Evolutionary conservation across 2,329 filamentous ascomycete species (phyloP).

Genomic region (Allantophomopsis cytisporea): DNA sequence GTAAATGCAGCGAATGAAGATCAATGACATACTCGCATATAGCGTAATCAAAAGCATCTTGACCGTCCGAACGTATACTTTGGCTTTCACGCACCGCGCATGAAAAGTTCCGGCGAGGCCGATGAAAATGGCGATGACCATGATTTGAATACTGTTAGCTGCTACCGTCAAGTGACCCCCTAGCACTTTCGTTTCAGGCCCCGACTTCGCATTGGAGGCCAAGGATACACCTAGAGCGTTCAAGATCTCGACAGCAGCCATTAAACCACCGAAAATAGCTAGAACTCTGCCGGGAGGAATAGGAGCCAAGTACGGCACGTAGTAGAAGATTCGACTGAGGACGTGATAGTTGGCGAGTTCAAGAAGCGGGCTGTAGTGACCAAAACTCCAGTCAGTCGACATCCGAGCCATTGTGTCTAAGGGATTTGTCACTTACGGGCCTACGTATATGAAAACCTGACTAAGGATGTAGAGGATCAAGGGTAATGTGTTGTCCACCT

Average conservation of each 20-base stretch:
- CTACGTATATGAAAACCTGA: conserved; percentile 4
- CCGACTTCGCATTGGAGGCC: conserved; percentile 26
- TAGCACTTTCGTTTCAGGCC: conserved; percentile 18
- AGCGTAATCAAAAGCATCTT: too few relatives aligned
- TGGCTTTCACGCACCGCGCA: too few relatives aligned
- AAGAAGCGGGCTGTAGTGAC: conserved; percentile 32
- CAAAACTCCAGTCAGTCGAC: not conserved
- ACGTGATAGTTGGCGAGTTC: conserved; percentile 46
- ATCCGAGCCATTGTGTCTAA: not conserved
- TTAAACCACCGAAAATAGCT: conserved; percentile 29
- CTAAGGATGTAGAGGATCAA: conserved; percentile 28
- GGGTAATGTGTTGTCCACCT: too few relatives aligned
- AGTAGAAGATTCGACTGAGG: conserved; percentile 42
- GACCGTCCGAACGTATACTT: too few relatives aligned
- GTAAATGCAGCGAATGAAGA: too few relatives aligned
- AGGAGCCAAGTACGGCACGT: conserved; percentile 40
- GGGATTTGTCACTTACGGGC: conserved; percentile 12
- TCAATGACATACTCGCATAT: too few relatives aligned
- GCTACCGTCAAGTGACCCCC: conserved; percentile 31
- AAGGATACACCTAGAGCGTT: conserved; percentile 30
- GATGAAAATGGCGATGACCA: conserved; percentile 34
- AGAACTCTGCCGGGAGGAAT: conserved; percentile 27
- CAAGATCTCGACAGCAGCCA: conserved; percentile 28
- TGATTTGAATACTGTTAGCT: conserved; percentile 34
- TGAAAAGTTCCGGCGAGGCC: conserved; percentile 32